Evolutionary conservation across 2,329 filamentous ascomycete species (phyloP).

Genomic region (Monilinia aucupariae): DNA sequence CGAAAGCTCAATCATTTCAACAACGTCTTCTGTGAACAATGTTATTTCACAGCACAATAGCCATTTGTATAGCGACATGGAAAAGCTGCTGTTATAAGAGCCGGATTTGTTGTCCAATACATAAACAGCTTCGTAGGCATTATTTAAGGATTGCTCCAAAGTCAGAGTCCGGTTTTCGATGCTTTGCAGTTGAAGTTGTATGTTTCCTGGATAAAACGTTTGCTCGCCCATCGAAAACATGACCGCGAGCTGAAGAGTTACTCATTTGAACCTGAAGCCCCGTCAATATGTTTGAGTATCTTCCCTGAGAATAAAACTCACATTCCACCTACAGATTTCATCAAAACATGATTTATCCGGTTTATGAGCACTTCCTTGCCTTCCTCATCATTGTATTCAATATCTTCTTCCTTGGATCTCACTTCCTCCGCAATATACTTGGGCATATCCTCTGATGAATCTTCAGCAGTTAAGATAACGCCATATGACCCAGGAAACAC

Average conservation of each 20-base stretch:
- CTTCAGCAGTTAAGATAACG: background rate
- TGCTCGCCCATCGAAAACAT: conserved; percentile 1
- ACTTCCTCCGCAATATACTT: background rate
- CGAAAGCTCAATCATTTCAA: background rate
- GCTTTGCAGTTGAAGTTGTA: background rate
- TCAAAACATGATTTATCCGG: background rate
- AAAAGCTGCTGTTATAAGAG: background rate
- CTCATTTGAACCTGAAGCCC: background rate
- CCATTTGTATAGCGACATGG: background rate
- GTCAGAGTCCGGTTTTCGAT: background rate
- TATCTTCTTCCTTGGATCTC: background rate
- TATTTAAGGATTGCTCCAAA: background rate
- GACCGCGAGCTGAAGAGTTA: background rate
- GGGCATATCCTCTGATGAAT: background rate
- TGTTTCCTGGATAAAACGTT: background rate
- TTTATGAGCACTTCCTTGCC: background rate
- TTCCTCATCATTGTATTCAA: background rate
- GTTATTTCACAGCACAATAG: background rate
- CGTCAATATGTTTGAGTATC: background rate
- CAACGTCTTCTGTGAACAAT: background rate
- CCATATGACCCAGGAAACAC: background rate
- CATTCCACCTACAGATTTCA: background rate
- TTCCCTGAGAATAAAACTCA: background rate
- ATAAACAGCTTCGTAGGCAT: background rate
- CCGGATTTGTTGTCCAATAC: background rate